phyloP scores from a whole-genome alignment of 1,284 basidiomycete species.

The Puccinia novopanici region DNA sequence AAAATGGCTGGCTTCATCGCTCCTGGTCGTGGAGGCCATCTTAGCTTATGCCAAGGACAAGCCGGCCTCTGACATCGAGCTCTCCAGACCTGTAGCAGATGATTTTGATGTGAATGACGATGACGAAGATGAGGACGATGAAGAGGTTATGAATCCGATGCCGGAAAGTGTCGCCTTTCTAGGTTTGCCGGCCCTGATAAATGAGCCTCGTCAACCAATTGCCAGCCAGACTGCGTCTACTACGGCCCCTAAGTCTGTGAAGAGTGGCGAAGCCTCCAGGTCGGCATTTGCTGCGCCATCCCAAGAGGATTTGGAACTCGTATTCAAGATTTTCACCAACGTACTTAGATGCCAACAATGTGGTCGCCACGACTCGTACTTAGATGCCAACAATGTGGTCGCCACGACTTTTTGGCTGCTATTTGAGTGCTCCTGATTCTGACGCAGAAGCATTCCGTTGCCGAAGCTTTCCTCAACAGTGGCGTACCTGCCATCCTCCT shows the following conservation, averaged over 20 bases:
- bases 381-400: too few species aligned
- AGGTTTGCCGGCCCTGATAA: too few species aligned
- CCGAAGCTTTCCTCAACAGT: too few species aligned
- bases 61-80: conserved; percentile 63
- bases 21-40: conserved; percentile 79
- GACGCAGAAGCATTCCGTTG: too few species aligned
- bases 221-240: conserved; percentile 12
- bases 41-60: conserved; percentile 74
- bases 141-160: conserved; percentile 60
- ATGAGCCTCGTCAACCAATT: conserved; percentile 57
- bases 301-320: conserved; percentile 32
- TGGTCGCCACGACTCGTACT: too few species aligned
- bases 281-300: too few species aligned
- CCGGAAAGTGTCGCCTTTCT: conserved; percentile 22
- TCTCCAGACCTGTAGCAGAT: too few species aligned
- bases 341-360: too few species aligned
- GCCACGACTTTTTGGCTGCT: too few species aligned
- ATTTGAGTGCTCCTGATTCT: too few species aligned
- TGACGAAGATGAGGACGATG: conserved; percentile 59
- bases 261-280: conserved; percentile 22
- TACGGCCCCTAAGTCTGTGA: conserved; percentile 5
- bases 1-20: conserved; percentile 78
- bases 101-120: conserved; percentile 65
- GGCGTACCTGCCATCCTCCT: too few species aligned
- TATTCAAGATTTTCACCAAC: conserved; percentile 51